A percentile compares a stretch with the other conserved stretches of the same genome.
Conservation (phyloP, 2,329 filamentous ascomycete genomes). For the Penicillium hordei region DNA sequence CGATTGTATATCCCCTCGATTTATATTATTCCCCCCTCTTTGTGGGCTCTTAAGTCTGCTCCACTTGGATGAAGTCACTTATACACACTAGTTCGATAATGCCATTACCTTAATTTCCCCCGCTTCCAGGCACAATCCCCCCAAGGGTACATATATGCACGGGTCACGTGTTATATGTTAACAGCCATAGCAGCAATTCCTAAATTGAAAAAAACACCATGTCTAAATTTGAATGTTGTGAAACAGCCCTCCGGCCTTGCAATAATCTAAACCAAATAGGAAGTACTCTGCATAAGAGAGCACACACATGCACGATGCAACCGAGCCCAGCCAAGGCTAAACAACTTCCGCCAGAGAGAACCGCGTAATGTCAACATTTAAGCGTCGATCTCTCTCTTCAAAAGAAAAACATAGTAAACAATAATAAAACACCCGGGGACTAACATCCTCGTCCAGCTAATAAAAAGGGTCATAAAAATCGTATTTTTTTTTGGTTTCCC, state of each 20-base stretch:
- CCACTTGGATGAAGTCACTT: slow-evolving; percentile 3
- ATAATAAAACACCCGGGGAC: slow-evolving; percentile 13
- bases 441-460: slow-evolving; percentile 11
- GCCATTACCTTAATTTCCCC: slow-evolving; percentile 1
- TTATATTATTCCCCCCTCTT: not conserved
- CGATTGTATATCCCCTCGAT: not conserved
- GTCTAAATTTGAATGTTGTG: not conserved
- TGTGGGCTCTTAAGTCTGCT: not conserved
- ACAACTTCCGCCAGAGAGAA: slow-evolving; percentile 4
- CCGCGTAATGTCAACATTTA: not conserved
- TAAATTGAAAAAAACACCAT: not conserved
- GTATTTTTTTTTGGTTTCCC: slow-evolving; percentile 27
- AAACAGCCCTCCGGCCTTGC: not conserved
- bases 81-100: not conserved
- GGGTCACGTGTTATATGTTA: slow-evolving; percentile 1
- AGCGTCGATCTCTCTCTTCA: not conserved
- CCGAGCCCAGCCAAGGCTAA: not conserved
- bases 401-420: not conserved
- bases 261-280: not conserved
- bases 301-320: slow-evolving; percentile 1
- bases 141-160: not conserved
- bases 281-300: not conserved
- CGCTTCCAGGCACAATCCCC: not conserved
- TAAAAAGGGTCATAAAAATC: slow-evolving; percentile 25
- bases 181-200: not conserved